A percentile compares a stretch with the other conserved stretches of the same genome.
Conservation (phyloP, 805 yeast species). For the Candida endomychidarum region DNA sequence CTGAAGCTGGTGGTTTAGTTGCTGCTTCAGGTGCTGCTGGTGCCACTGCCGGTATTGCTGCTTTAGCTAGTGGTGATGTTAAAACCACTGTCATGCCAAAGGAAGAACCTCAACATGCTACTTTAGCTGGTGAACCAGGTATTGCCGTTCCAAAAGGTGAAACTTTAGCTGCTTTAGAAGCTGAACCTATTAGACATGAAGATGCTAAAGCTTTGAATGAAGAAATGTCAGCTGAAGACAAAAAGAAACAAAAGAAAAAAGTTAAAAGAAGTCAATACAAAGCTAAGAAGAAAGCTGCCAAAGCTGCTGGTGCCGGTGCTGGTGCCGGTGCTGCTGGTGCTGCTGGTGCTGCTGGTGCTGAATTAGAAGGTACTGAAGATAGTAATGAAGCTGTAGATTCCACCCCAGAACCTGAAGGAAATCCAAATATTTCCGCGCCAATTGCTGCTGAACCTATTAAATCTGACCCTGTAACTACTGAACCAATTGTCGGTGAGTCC, state of each 20-base stretch:
- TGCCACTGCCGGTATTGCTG: constrained; percentile 11
- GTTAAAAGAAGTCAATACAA: constrained; percentile 44
- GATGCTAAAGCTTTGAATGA: constrained; percentile 52
- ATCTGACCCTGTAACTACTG: too few relatives aligned
- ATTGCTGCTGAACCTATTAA: constrained; percentile 5
- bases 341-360: constrained; percentile 14
- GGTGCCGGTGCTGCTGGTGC: constrained; percentile 13
- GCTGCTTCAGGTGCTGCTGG: constrained; percentile 46
- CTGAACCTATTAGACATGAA: constrained; percentile 54
- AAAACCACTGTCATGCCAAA: constrained; percentile 40
- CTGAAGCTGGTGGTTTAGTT: constrained; percentile 34
- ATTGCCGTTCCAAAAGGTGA: constrained; percentile 61
- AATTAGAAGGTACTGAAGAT: constrained; percentile 19
- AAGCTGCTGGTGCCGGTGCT: constrained; percentile 16
- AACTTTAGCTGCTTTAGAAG: constrained; percentile 65
- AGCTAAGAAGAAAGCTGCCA: constrained; percentile 41
- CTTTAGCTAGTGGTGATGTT: constrained; percentile 10
- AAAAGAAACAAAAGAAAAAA: constrained; percentile 44
- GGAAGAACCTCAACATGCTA: constrained; percentile 32
- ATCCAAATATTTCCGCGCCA: constrained; percentile 2
- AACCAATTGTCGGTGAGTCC: constrained; percentile 3
- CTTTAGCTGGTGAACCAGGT: constrained; percentile 69
- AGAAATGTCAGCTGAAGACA: constrained; percentile 33
- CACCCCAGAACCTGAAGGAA: constrained; percentile 22
- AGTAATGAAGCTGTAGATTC: constrained; percentile 18